These are phyloP conservation scores for Termitomyces bulborhizus DNA, from an alignment of 768 basidiomycete genomes.

Conservation along the genomic window DNA sequence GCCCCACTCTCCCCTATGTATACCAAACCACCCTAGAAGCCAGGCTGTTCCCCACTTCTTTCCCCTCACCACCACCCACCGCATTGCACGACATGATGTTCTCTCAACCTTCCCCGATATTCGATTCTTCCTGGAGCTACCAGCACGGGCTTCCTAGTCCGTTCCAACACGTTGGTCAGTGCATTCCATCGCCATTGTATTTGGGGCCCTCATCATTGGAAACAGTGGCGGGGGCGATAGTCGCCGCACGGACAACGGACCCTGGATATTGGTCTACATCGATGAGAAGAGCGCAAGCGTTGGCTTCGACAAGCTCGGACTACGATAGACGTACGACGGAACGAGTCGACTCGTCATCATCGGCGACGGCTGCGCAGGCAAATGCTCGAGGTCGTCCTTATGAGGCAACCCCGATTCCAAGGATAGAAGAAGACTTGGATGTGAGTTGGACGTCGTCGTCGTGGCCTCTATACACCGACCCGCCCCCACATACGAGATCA, in stretches of 20 bases:
- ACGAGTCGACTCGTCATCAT: background rate
- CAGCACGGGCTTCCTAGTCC: background rate
- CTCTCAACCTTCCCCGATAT: background rate
- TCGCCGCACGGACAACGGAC: background rate
- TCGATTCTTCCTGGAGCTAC: background rate
- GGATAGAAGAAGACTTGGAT: background rate
- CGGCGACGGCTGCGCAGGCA: background rate
- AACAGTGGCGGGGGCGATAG: background rate
- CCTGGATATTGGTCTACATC: background rate
- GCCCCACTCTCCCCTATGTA: background rate
- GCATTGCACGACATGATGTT: background rate
- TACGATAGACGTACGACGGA: background rate
- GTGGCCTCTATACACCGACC: background rate
- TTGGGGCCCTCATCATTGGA: background rate
- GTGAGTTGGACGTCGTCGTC: background rate
- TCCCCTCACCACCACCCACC: background rate
- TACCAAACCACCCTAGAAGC: background rate
- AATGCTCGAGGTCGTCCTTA: background rate
- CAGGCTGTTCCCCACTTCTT: background rate
- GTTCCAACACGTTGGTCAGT: background rate
- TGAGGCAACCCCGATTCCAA: background rate
- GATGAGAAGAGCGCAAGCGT: background rate
- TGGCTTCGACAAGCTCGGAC: background rate
- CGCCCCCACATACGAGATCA: conserved; percentile 7
- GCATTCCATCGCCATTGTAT: background rate